Percentiles rank a stretch among this genome's conserved stretches.
These are phyloP conservation scores for Yamadazyma spencermartinsiae DNA, from an alignment of 1,139 yeast species.

Conservation along the genomic window DNA sequence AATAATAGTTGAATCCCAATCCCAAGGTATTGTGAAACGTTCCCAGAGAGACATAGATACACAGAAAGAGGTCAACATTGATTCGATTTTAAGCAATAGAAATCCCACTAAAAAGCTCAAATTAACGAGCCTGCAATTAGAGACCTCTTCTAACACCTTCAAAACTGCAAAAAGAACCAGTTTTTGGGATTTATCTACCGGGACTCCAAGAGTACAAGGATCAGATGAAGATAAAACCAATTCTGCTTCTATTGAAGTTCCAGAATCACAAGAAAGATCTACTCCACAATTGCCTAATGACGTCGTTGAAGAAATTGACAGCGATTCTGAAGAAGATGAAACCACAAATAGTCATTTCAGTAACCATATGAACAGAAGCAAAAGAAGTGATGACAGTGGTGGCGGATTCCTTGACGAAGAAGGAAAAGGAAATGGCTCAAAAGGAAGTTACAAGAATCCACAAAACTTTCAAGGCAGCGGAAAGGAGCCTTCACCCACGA, in stretches of 20 bases:
- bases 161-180: too few relatives aligned
- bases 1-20: too few relatives aligned
- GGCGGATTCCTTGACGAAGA: background rate
- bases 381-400: background rate
- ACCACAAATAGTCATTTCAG: background rate
- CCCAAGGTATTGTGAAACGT: too few relatives aligned
- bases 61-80: slow-evolving; percentile 6
- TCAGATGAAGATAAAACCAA: background rate
- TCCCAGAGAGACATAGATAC: slow-evolving; percentile 5
- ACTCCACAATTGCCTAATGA: background rate
- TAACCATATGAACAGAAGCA: background rate
- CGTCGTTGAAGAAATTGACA: background rate
- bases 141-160: too few relatives aligned
- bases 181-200: too few relatives aligned
- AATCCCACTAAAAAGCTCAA: slow-evolving; percentile 13
- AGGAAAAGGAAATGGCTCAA: background rate
- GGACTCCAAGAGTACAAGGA: background rate
- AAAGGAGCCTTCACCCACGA: too few relatives aligned
- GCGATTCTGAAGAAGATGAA: background rate
- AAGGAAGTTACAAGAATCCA: too few relatives aligned
- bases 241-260: background rate
- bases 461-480: too few relatives aligned
- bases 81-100: slow-evolving; percentile 7
- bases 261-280: background rate
- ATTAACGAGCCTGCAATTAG: background rate